Base-by-base conservation (phyloP, 164 flowering plant genomes). In the Kingdonia uniflora region DNA sequence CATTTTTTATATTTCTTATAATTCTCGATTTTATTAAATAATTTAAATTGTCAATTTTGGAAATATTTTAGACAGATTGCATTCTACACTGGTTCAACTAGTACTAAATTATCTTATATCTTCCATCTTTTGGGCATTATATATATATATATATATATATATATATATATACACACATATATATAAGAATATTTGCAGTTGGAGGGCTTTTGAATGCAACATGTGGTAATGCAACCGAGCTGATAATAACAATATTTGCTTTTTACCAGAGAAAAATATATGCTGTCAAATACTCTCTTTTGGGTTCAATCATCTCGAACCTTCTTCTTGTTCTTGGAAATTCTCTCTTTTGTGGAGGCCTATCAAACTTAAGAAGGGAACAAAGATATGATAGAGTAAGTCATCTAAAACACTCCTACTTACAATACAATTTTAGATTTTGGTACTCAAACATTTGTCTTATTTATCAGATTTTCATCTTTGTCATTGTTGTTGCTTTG, bases 201-300 rank as follows among this genome's bases (percentile, higher is more conserved):
- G 97, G 96, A 40, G 97, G 97, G 42, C 81, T 91, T 3, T 60
- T 91, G n/a, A 91, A 87, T 72, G 97, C 96, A 61, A 87, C 96
- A 19, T 91, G 95, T 61, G 35, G 35, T 8, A 29, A 90, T 72
- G 95, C 80, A 0, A 87, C 97, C 17, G 95, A 90, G 72, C 82
- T 87, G 1, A 87, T 87, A 35, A 87, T 90, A 52, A 88, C 97
- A 24, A 54, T 87, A 15, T 68, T 87, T 42, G 97, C 97, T 10
- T 64, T 87, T 1, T 4, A 38, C 20, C 63, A 77, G 19, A 58
- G 61, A 14, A 85, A 90, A 66, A 69, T 87, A 24, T 76, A 44
- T 0, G 82, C 87, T 26, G 81, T 87, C 14, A 90, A 90, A 59
- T 87, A 76, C 55, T 87, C 95, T n/a, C 84, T 90, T 5, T 44